Base-by-base conservation (phyloP, 2,329 filamentous ascomycete species). In the Paraphaeosphaeria sporulosa region DNA sequence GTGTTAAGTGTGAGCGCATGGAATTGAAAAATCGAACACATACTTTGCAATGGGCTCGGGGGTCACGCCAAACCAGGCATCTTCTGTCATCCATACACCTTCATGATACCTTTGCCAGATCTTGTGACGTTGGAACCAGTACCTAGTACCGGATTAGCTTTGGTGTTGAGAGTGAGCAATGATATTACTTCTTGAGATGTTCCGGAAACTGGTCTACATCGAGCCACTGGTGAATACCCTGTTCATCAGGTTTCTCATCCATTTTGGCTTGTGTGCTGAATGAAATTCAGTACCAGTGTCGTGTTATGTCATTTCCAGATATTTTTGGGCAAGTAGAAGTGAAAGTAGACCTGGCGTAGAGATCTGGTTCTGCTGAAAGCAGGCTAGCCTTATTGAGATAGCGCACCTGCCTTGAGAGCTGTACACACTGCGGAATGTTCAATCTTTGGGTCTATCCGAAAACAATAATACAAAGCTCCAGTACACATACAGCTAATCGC, bases 11-110 rank as follows among this genome's bases (percentile, higher is more conserved):
- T 40, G 34, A 15, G 23, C 15, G 7, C 23, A n/a, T 47, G 30
- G 30, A 32, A 4, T 12, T 17, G 12, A 25, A 51, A 2, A 13
- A 58, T 86, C 90, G 63, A 25, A 32, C 27, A 25, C 27, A 71
- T 82, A 95, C 92, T 85, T 88, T 61, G 95, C 95, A 30, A 99
- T 87, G 4, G 92, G 91, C 77, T 99, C 94, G 15, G 95, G 94
- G 0, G 96, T 99, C 8, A 98, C 94, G 57, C 94, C 95, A 76
- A 95, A 99, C 95, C 95, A 99, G 56, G 93, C 91, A 79, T 94
- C 90, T 75, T 96, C 89, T 0, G 96, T 99, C 84, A 99, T 88
- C 83, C 89, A 90, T 66, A 99, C 86, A 57, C 93, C 94, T 60
- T 94, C 86, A 75, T 97, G 90, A 75, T 97, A 99, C 69, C 85